phyloP scores from a whole-genome alignment of 192 early-diverging fungal genomes.

The Bifiguratus adelaidae region DNA sequence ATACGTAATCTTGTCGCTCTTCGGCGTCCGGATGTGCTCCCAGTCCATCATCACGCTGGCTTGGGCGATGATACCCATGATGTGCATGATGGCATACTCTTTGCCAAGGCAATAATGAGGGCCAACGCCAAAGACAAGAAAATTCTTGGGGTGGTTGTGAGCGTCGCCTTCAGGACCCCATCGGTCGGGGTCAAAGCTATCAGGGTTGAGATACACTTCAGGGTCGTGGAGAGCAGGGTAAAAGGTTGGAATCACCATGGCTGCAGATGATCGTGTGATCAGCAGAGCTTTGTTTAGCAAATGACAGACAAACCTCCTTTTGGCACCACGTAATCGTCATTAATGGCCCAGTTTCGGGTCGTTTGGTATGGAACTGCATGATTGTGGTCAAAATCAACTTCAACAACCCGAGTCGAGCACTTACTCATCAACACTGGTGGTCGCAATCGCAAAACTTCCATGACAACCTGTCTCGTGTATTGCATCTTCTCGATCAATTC shows the following conservation, averaged over 20 bases:
- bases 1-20: constrained; percentile 26
- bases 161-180: constrained; percentile 20
- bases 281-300: background rate
- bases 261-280: background rate
- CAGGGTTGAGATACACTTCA: constrained; percentile 20
- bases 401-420: too few species aligned
- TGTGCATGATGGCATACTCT: constrained; percentile 22
- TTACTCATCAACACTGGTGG: constrained; percentile 24
- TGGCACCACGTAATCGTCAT: constrained; percentile 17
- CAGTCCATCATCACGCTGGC: constrained; percentile 16
- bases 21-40: constrained; percentile 18
- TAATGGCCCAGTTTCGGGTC: constrained; percentile 15
- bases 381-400: background rate
- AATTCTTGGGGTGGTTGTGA: constrained; percentile 25
- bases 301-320: constrained; percentile 8
- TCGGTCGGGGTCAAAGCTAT: constrained; percentile 22
- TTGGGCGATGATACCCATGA: constrained; percentile 20
- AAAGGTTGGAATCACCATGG: constrained; percentile 27
- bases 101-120: constrained; percentile 26
- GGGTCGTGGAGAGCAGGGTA: constrained; percentile 28
- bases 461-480: constrained; percentile 24
- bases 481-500: constrained; percentile 18
- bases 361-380: constrained; percentile 19
- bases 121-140: constrained; percentile 26
- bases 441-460: constrained; percentile 22